phyloP scores from a whole-genome alignment of 129 eudicot species.

The Flaveria bidentis region DNA sequence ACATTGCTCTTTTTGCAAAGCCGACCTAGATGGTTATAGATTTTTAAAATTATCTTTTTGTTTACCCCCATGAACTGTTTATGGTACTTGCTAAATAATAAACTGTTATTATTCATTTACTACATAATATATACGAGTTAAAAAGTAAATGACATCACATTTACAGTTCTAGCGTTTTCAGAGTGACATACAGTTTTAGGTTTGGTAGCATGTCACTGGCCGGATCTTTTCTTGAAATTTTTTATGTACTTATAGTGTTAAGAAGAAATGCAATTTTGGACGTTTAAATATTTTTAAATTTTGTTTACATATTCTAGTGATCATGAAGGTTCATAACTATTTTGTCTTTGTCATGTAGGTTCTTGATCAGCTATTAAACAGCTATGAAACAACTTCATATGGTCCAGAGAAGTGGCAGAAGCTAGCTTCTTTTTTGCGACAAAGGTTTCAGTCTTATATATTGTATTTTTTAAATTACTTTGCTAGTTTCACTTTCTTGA shows the following conservation, averaged over 20 bases:
- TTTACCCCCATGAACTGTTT: not conserved
- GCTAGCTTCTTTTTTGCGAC: conserved; percentile 61
- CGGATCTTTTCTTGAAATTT: not conserved
- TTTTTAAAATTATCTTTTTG: not conserved
- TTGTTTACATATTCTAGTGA: conserved; percentile 1
- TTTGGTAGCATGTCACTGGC: not conserved
- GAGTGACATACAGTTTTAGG: not conserved
- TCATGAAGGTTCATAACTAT: conserved; percentile 13
- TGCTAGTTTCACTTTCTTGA: not conserved
- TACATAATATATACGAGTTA: not conserved
- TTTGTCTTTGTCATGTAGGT: conserved; percentile 46
- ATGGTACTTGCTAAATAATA: not conserved
- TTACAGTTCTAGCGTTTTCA: not conserved
- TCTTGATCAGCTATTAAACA: conserved; percentile 70
- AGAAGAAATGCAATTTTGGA: not conserved
- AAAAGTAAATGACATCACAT: not conserved
- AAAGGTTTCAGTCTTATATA: conserved; percentile 51
- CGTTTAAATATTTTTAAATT: not conserved
- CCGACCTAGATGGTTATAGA: not conserved
- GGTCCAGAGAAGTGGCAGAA: conserved; percentile 96
- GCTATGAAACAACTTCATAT: conserved; percentile 75
- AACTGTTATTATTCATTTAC: not conserved
- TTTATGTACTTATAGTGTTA: not conserved
- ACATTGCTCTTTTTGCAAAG: not conserved
- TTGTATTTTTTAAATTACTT: not conserved